Evolutionary conservation across 2,329 filamentous ascomycete genomes (phyloP), one percentile per base, ranked within the genome.

Genomic region (Alternaria brassicicola): DNA sequence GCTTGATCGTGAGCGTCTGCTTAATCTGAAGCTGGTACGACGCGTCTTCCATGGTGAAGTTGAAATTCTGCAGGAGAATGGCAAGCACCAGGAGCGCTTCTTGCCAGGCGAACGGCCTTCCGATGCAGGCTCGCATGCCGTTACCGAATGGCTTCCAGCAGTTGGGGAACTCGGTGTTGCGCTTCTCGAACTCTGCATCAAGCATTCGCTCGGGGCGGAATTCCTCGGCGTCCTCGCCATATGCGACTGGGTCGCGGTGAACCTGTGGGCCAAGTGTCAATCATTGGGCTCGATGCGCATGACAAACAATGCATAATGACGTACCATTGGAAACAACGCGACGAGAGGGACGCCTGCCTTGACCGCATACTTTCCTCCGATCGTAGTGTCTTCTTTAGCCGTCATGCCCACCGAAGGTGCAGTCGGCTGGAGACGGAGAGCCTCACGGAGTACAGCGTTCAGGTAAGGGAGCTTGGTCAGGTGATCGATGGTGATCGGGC

Each of bases 131-230:
- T 23, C 84, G 75, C 67, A 81, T 76, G 1, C 83, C 84, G 31
- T 81, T 85, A 1, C 84, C 84, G 59, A 85, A 85, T 0, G 84
- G 84, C 64, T 85, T 86, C 83, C 67, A 82, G 64, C 70, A 72
- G 41, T 79, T 76, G 7, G 77, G 76, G 23, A 72, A 78, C 25
- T 79, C 67, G n/a, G 72, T 73, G 43, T 76, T 73, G 21, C 77
- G 71, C 4, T 69, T 68, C 13, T 76, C 72, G 54, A 81, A 79
- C 10, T 77, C 76, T 15, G 76, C 78, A 39, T 80, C 76, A 0
- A 81, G 63, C 80, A 82, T 82, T n/a, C 81, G 70, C 57, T 83
- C 81, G 0, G 81, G 81, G 25, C 72, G 70, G 62, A 81, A 83
- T 6, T 76, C 74, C 12, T 79, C 75, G 7, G 77, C 76, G 55